These are phyloP conservation scores for Alternaria hordeiaustralica DNA, from an alignment of 2,329 filamentous ascomycete species.

Conservation along the genomic window DNA sequence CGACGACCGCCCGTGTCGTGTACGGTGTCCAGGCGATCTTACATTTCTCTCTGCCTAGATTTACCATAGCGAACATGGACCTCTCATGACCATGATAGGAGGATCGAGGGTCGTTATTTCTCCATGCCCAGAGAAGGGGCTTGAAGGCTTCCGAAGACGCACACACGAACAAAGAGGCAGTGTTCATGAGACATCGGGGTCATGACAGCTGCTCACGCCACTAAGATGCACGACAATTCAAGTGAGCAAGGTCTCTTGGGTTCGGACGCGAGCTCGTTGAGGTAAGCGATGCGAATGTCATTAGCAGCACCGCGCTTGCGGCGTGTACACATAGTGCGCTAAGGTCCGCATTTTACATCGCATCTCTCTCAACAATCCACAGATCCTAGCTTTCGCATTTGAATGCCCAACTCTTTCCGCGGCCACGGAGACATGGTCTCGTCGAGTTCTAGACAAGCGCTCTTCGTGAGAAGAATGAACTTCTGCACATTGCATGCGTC, in stretches of 20 bases:
- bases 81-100: neutral
- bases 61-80: neutral
- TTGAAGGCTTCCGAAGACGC: neutral
- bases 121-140: neutral
- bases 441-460: fast-evolving
- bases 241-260: neutral
- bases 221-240: neutral
- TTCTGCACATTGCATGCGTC: neutral
- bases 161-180: neutral
- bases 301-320: conserved; percentile 2
- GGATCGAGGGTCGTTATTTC: neutral
- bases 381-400: neutral
- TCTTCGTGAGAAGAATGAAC: neutral
- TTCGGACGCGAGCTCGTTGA: neutral
- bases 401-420: neutral
- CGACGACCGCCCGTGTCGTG: neutral
- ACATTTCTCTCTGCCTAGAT: neutral
- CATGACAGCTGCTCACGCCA: neutral
- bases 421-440: neutral
- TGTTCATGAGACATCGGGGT: neutral
- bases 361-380: conserved; percentile 1
- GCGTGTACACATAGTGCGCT: conserved; percentile 1
- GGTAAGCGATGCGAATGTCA: neutral
- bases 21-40: neutral
- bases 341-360: neutral